Base-by-base conservation (phyloP, 106 monocot species). In the Iris macrosiphon region DNA sequence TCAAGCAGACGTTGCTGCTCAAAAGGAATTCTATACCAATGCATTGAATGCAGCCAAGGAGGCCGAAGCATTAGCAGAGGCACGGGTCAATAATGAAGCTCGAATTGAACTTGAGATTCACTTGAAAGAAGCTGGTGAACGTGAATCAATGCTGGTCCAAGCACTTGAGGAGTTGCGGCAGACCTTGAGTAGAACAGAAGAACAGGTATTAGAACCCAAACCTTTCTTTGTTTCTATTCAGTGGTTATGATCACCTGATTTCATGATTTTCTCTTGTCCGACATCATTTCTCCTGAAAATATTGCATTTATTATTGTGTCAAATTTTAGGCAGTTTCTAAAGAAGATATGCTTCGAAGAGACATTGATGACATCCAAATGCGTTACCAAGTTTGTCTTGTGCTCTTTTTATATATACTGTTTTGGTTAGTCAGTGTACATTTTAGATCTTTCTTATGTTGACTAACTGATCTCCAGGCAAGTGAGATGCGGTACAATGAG, bases 401-500 rank as follows among this genome's bases (percentile, higher is more conserved):
- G 11, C 10, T 43, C 3, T 31, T 41, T 9, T 12, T 37, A 37
- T 7, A 37, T 37, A 5, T 37, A 7, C 8, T 37, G 37, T 12
- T 7, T 5, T 37, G 37, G 19, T 13, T 58, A 17, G 67, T 18
- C 8, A 6, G 39, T 26, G n/a, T n/a, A n/a, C n/a, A n/a, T n/a
- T n/a, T n/a, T 19, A 9, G 4, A 29, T 47, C 6, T 4, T 33
- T 24, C 23, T 54, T 40, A 19, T 48, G 40, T 52, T 63, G 1
- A 17, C 21, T 60, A 38, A 15, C 20, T 46, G 13, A 43, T 59
- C 21, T 67, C 28, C 72, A 92, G 92, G 81, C 82, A 67, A 92
- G 86, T 70, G 92, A 92, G 55, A 72, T 92, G 49, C 92, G 82
- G 4, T 92, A 82, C 53, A 82, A 82, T 71, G 92, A 92, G 61